A percentile compares a stretch with the other conserved stretches of the same genome.
These are phyloP conservation scores for Saitoella complicata DNA, from an alignment of 805 yeast species.

Conservation along the genomic window DNA sequence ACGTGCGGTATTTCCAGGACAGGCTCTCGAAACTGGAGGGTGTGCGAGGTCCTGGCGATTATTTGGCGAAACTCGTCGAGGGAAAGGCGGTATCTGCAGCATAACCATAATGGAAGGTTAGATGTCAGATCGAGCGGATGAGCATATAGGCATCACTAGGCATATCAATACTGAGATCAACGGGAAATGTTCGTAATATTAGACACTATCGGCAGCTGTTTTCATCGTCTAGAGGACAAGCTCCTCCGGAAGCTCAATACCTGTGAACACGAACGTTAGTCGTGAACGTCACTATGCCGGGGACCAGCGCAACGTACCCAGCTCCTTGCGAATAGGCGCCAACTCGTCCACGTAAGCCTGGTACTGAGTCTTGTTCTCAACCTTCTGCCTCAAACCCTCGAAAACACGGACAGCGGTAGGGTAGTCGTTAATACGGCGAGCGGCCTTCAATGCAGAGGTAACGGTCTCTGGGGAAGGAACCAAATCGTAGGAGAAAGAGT, in stretches of 20 bases:
- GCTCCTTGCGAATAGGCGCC: constrained; percentile 76
- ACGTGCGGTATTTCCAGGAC: not conserved
- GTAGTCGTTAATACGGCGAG: constrained; percentile 97
- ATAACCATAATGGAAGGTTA: too few species aligned
- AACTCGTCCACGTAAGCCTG: constrained; percentile 90
- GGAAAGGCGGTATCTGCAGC: too few species aligned
- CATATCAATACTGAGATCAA: not conserved
- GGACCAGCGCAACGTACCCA: constrained; percentile 33
- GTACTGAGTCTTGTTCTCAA: constrained; percentile 86
- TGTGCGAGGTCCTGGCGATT: too few species aligned
- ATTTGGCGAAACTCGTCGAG: too few species aligned
- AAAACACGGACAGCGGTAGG: constrained; percentile 98
- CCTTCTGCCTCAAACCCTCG: constrained; percentile 40
- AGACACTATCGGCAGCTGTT: not conserved
- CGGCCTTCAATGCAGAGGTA: constrained; percentile 90
- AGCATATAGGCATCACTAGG: not conserved
- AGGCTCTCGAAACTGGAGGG: not conserved
- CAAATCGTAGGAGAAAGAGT: constrained; percentile 94
- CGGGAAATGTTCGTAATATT: not conserved
- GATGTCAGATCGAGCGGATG: not conserved
- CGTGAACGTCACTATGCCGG: not conserved
- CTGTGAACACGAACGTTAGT: not conserved
- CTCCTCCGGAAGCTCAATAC: not conserved
- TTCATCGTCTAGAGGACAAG: not conserved
- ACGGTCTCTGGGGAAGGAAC: constrained; percentile 96